Base-by-base conservation (phyloP, 495 filamentous ascomycete genomes). In the Tuber brumale region DNA sequence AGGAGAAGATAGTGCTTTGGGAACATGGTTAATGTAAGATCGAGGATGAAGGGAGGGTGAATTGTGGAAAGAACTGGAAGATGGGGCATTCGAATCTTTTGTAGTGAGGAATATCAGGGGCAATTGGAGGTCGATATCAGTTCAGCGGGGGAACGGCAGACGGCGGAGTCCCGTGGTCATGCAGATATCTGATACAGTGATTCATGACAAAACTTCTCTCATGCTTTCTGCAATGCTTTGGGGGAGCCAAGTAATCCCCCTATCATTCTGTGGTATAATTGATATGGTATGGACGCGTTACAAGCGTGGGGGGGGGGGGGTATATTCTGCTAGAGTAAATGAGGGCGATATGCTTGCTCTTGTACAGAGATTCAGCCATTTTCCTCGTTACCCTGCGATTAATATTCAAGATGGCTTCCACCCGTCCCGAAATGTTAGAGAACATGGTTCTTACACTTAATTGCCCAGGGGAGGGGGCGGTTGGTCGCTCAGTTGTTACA, bases 1-100 rank as follows among this genome's bases (percentile, higher is more conserved):
- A 80, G 73, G 3, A 80, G 57, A n/a, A 80, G 57, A 19, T 79
- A 73, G 8, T 27, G 23, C 18, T 73, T 73, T 66, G 79, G 70
- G 31, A 61, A 73, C 61, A 75, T 72, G 74, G 16, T 72, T 16
- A 42, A 69, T 42, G 35, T 44, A 39, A 27, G 41, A 69, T 48
- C 23, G 45, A 72, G 37, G 18, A 46, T 35, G 31, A 18, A 66
- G 23, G 37, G 43, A 9, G 43, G 31, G 37, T 44, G 69, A 66
- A 37, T 5, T 39, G 23, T 31, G 46, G 57, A 46, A 66, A 71
- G n/a, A 73, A 41, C 37, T 8, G 48, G n/a, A 61, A 45, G 70
- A 70, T n/a, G 72, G 75, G 39, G 73, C 16, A 35, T 2, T 3
- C 1, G 4, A 8, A 27, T 18, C 57, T 16, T 66, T 66, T 66